Percentiles rank a stretch among this genome's conserved stretches.
These are phyloP conservation scores for Ophiostoma tasmaniense DNA, from an alignment of 2,329 filamentous ascomycete genomes.

Conservation along the genomic window DNA sequence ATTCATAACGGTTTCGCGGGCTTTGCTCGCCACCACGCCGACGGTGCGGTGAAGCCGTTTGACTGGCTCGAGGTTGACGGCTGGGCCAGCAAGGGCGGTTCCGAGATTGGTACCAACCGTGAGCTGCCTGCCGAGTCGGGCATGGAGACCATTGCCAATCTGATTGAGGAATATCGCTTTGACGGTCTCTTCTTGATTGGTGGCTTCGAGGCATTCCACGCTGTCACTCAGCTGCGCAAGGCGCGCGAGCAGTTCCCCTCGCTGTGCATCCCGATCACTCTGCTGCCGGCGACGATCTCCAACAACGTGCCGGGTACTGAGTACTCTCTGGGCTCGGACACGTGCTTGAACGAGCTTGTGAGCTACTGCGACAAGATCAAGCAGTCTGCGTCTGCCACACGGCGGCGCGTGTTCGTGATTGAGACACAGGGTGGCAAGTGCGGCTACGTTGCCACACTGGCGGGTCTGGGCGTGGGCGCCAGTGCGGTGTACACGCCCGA, in stretches of 20 bases:
- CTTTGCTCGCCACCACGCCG: constrained; percentile 79
- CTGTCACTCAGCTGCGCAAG: constrained; percentile 77
- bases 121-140: constrained; percentile 80
- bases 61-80: constrained; percentile 89
- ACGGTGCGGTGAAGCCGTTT: constrained; percentile 77
- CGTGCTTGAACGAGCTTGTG: constrained; percentile 89
- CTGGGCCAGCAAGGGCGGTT: constrained; percentile 95
- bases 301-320: constrained; percentile 98
- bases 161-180: constrained; percentile 79
- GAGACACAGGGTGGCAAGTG: constrained; percentile 94
- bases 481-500: constrained; percentile 93
- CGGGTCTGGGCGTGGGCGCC: constrained; percentile 84
- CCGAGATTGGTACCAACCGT: constrained; percentile 95
- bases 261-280: constrained; percentile 84
- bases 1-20: constrained; percentile 97
- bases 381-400: constrained; percentile 88
- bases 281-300: constrained; percentile 92
- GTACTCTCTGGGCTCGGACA: constrained; percentile 93
- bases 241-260: constrained; percentile 69
- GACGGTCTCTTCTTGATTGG: constrained; percentile 88
- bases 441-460: constrained; percentile 86
- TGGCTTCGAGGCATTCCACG: constrained; percentile 94
- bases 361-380: constrained; percentile 96
- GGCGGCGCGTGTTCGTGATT: constrained; percentile 91
- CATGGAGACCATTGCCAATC: constrained; percentile 70